These are phyloP conservation scores for Mortierella hygrophila DNA, from an alignment of 192 early-diverging fungal genomes.

Conservation along the genomic window DNA sequence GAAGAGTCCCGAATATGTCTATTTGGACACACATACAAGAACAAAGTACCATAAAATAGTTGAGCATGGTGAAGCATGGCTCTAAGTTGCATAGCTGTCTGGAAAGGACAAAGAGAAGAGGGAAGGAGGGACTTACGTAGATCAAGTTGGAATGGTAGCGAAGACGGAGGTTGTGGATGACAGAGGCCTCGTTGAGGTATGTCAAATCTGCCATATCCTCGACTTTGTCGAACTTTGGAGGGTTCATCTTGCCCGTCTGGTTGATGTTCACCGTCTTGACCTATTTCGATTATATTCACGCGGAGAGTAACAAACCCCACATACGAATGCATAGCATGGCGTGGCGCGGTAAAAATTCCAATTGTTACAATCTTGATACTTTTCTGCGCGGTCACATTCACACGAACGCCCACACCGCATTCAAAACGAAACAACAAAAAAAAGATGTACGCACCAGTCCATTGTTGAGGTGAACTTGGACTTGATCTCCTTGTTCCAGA, in stretches of 20 bases:
- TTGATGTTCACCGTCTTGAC: slow-evolving; percentile 81
- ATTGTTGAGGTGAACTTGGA: slow-evolving; percentile 82
- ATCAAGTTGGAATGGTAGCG: slow-evolving; percentile 93
- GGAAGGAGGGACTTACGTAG: slow-evolving; percentile 74
- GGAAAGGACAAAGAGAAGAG: background rate
- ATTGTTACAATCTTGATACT: background rate
- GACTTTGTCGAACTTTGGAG: slow-evolving; percentile 98
- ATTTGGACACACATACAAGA: background rate
- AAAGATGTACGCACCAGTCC: slow-evolving; percentile 69
- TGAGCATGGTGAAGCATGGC: background rate
- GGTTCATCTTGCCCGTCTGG: slow-evolving; percentile 96
- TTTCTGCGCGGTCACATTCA: background rate
- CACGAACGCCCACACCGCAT: background rate
- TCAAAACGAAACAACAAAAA: slow-evolving; percentile 1
- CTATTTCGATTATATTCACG: slow-evolving; percentile 38
- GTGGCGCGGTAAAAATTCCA: background rate
- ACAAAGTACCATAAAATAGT: background rate
- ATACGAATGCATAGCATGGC: background rate
- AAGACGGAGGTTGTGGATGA: slow-evolving; percentile 96
- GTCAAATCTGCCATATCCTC: slow-evolving; percentile 99
- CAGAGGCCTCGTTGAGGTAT: slow-evolving; percentile 97
- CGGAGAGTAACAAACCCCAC: slow-evolving; percentile 4
- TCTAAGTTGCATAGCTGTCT: background rate
- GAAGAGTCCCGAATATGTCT: slow-evolving; percentile 99
- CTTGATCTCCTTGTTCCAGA: slow-evolving; percentile 76